phyloP scores from a whole-genome alignment of 225 moss, liverwort and hornwort species.

The Ulota crispa region DNA sequence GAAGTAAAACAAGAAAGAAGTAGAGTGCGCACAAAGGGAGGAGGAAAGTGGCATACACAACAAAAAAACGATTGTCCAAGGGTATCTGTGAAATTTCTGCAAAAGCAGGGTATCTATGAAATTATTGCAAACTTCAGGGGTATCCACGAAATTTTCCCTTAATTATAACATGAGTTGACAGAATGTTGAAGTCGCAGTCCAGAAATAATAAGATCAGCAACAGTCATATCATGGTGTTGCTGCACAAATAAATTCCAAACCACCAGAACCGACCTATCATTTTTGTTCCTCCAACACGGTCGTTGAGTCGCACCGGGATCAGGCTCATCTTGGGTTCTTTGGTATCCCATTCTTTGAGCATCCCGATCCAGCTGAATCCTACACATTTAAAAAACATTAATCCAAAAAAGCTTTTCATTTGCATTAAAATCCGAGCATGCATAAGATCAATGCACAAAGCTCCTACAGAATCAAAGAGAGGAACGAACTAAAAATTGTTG shows the following conservation, averaged over 20 bases:
- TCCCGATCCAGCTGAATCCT: constrained; percentile 25
- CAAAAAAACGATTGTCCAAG: no score
- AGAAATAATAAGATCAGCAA: neutral
- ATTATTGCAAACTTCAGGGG: no score
- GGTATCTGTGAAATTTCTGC: no score
- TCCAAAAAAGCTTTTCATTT: neutral
- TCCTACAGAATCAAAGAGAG: neutral
- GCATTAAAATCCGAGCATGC: neutral
- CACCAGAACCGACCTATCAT: neutral
- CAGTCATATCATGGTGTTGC: neutral
- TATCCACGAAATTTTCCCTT: no score
- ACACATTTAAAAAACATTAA: constrained; percentile 6
- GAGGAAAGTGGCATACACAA: no score
- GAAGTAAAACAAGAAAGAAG: no score
- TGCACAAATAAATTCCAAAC: neutral
- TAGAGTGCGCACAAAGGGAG: no score
- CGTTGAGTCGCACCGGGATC: neutral
- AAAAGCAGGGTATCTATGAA: no score
- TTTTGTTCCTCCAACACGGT: constrained; percentile 12
- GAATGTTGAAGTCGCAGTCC: neutral
- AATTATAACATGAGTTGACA: neutral
- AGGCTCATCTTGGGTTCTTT: neutral
- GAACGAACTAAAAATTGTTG: neutral
- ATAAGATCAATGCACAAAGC: no score
- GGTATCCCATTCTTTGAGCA: constrained; percentile 10